Base-by-base conservation (phyloP, 2,329 filamentous ascomycete species). In the Thielaviopsis ethacetica region DNA sequence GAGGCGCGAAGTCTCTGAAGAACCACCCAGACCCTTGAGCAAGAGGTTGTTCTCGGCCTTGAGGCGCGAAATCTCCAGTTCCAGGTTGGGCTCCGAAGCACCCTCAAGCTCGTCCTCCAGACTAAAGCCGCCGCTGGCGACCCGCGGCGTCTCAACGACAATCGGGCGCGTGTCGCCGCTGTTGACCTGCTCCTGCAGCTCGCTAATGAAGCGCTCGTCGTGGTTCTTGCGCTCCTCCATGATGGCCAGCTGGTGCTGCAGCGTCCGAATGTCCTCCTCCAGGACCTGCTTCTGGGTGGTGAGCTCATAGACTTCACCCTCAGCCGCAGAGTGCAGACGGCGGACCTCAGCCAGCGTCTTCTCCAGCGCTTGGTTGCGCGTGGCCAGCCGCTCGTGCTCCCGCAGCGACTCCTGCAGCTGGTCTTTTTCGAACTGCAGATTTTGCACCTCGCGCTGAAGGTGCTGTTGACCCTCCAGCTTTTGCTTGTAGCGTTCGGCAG, bases 41-140 rank as follows among this genome's bases (percentile, higher is more conserved):
- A 84, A 70, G 7, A 84, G 67, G 41, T 77, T 75, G 64, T 82
- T 83, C 67, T 85, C 82, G 5, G 81, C 78, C 65, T 78, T 80
- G 54, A 85, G 70, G 38, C 81, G 76, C 30, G 79, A 79, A 22
- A 82, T 66, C 65, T 82, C 78, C 19, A 81, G 68, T 12, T 73
- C 72, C 54, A 78, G 69, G 57, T 72, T 73, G 12, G 69, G 66
- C 27, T 57, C 58, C 12, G 58, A 59, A 17, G 72, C 58, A 19
- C 59, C 62, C 24, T 63, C 62, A 4, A 85, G 72, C 67, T 85
- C 82, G 61, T 83, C 77, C 67, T 83, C 81, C 9, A 85, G 75
- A 61, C 71, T 80, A 49, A 76, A 71, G 49, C 65, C 63, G 21
- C 53, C 47, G n/a, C 38, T 58, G 24, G 38, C n/a, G n/a, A 24